Percentiles rank a stretch among this genome's conserved stretches.
phyloP scores from a whole-genome alignment of 306 rosid genomes.

The Oxytropis ochrocephala region DNA sequence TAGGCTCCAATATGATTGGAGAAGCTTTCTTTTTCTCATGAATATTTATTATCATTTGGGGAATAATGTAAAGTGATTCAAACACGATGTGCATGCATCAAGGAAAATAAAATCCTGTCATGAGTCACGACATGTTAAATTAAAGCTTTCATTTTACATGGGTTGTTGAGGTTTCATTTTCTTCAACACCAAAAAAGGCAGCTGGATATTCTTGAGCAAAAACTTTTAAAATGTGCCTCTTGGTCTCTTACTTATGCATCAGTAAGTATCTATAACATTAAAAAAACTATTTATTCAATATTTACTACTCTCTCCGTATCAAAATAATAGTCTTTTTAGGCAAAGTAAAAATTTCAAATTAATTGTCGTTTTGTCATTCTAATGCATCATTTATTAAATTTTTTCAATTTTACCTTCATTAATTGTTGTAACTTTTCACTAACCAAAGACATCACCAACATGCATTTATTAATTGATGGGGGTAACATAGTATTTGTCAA shows the following conservation, averaged over 20 bases:
- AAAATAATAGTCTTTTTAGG: too few species aligned
- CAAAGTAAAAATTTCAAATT: too few species aligned
- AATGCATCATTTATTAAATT: too few species aligned
- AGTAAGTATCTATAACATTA: not conserved
- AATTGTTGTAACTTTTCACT: too few species aligned
- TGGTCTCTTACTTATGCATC: not conserved
- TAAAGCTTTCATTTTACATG: not conserved
- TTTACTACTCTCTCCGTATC: too few species aligned
- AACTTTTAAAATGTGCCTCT: not conserved
- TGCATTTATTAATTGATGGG: too few species aligned
- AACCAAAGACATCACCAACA: too few species aligned
- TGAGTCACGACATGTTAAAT: not conserved
- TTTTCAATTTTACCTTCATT: too few species aligned
- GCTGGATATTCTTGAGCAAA: not conserved
- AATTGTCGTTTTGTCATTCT: too few species aligned
- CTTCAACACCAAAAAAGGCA: not conserved
- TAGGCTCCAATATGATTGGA: not conserved
- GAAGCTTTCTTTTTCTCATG: not conserved
- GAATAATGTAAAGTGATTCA: not conserved
- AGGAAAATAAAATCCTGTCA: not conserved
- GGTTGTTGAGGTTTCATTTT: conserved; percentile 22
- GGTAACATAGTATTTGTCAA: too few species aligned
- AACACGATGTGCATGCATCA: not conserved
- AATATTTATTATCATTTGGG: not conserved
- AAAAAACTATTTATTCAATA: too few species aligned